Percentiles rank a stretch among this genome's conserved stretches.
These are phyloP conservation scores for Penicillium digitatum DNA, from an alignment of 2,329 filamentous ascomycete species.

Conservation along the genomic window DNA sequence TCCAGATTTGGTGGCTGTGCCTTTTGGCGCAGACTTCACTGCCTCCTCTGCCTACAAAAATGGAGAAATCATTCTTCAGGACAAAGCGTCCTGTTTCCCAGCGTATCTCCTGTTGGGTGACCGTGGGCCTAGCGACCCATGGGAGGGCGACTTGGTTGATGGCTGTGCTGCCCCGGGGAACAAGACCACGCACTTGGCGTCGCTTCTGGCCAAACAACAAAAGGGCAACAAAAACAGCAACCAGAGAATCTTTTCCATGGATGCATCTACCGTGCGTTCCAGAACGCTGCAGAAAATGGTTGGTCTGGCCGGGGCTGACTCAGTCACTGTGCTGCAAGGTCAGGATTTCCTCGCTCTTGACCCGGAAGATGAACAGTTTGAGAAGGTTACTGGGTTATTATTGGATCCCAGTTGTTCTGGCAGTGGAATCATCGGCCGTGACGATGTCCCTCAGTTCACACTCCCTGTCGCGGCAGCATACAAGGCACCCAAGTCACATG, in stretches of 20 bases:
- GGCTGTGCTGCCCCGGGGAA: conserved; percentile 93
- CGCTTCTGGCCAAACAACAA: conserved; percentile 53
- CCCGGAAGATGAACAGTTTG: conserved; percentile 58
- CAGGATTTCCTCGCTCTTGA: conserved; percentile 80
- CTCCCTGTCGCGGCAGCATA: conserved; percentile 46
- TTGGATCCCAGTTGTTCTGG: conserved; percentile 95
- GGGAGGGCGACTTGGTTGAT: conserved; percentile 72
- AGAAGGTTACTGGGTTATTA: conserved; percentile 72
- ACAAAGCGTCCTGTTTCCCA: conserved; percentile 96
- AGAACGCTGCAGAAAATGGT: conserved; percentile 83
- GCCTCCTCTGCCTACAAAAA: conserved; percentile 68
- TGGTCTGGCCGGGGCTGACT: conserved; percentile 65
- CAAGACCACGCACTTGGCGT: conserved; percentile 90
- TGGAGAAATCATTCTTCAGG: conserved; percentile 83
- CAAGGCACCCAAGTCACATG: conserved; percentile 14
- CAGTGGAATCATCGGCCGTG: conserved; percentile 86
- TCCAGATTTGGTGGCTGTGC: conserved; percentile 76
- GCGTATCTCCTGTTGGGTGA: conserved; percentile 73
- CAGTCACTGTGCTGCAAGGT: conserved; percentile 64
- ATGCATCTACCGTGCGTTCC: conserved; percentile 53
- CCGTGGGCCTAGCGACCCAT: conserved; percentile 30
- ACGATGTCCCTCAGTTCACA: conserved; percentile 67
- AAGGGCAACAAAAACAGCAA: conserved; percentile 22
- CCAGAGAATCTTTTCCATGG: conserved; percentile 52
- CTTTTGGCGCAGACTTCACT: conserved; percentile 66